Evolutionary conservation across 371 early-diverging fungal genomes (phyloP).

Genomic region (Nematocida homosporus): DNA sequence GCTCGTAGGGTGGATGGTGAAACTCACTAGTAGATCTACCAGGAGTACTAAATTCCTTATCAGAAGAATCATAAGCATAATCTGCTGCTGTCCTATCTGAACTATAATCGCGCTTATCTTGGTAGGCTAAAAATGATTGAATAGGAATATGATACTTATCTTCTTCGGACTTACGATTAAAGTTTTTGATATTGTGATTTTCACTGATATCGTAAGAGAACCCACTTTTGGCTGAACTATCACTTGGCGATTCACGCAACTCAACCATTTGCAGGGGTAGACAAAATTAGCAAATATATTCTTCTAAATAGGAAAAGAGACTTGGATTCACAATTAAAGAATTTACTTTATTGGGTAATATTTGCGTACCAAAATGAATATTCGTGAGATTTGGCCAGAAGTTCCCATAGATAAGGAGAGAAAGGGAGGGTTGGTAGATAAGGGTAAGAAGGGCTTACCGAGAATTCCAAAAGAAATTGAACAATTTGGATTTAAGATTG

Average conservation of each 20-base stretch:
- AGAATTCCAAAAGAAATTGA: neutral
- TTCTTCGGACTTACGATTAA: constrained; percentile 4
- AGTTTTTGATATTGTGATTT: constrained; percentile 41
- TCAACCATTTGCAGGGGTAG: constrained; percentile 50
- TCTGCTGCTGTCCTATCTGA: constrained; percentile 14
- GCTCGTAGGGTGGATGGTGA: neutral
- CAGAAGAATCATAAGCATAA: neutral
- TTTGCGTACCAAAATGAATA: too few relatives aligned
- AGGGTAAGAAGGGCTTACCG: neutral
- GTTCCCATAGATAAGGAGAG: constrained; percentile 12
- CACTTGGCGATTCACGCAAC: constrained; percentile 18
- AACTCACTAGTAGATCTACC: neutral
- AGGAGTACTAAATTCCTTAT: neutral
- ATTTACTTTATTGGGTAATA: neutral
- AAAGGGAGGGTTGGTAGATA: neutral
- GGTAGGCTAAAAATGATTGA: constrained; percentile 11
- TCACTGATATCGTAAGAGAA: constrained; percentile 26
- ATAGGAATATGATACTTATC: constrained; percentile 28
- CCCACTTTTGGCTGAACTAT: constrained; percentile 25
- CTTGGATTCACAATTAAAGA: constrained; percentile 11
- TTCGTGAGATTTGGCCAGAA: constrained; percentile 52
- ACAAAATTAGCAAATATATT: constrained; percentile 59
- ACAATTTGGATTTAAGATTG: neutral
- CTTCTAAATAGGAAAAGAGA: constrained; percentile 55
- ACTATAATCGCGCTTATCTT: constrained; percentile 34